Conservation (phyloP, 176 grass and related monocot genomes). For the Aechmea fasciata region DNA sequence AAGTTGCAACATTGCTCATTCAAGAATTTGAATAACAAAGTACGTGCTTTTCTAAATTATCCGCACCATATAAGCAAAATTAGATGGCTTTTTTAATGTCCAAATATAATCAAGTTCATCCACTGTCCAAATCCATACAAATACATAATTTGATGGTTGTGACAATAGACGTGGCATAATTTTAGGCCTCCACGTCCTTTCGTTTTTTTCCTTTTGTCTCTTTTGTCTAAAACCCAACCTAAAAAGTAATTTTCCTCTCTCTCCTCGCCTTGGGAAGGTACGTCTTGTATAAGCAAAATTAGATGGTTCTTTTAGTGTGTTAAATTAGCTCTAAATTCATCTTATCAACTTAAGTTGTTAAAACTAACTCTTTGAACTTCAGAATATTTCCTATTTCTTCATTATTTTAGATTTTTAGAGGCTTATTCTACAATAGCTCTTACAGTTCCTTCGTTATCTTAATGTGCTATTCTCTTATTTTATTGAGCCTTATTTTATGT, state of each 20-base stretch:
- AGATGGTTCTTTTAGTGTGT: not conserved
- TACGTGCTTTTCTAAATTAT: conserved; percentile 27
- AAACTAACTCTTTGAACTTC: not conserved
- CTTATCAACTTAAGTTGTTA: conserved; percentile 5
- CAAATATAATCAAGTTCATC: conserved; percentile 4
- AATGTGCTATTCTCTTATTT: conserved; percentile 12
- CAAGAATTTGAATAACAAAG: conserved; percentile 51
- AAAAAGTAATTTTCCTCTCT: too few relatives aligned
- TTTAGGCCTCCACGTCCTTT: too few relatives aligned
- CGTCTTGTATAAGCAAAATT: not conserved
- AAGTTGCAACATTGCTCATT: conserved; percentile 36
- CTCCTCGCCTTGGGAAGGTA: too few relatives aligned
- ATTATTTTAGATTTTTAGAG: conserved; percentile 17
- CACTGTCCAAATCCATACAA: not conserved
- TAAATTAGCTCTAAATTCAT: conserved; percentile 2
- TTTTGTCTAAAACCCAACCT: too few relatives aligned
- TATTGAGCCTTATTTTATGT: conserved; percentile 2
- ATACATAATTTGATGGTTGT: too few relatives aligned
- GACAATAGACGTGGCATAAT: too few relatives aligned
- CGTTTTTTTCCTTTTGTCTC: too few relatives aligned
- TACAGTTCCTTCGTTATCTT: not conserved
- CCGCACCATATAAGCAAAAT: not conserved
- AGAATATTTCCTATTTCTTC: conserved; percentile 19
- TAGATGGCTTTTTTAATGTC: conserved; percentile 12
- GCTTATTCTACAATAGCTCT: too few relatives aligned